Percentiles rank a stretch among this genome's conserved stretches.
These are phyloP conservation scores for Geranium incanum DNA, from an alignment of 441 rosid genomes.

Conservation along the genomic window DNA sequence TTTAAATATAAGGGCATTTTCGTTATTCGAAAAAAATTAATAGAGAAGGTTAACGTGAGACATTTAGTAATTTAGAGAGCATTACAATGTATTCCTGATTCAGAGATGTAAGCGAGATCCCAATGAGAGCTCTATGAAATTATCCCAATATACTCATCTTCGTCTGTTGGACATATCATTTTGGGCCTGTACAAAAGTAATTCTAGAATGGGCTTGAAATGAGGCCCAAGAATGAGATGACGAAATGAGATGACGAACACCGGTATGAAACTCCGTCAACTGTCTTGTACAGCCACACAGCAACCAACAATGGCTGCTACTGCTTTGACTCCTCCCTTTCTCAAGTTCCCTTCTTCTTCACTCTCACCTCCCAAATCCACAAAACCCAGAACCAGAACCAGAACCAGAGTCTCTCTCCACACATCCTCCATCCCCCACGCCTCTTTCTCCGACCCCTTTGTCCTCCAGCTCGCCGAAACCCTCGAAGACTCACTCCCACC, in stretches of 20 bases:
- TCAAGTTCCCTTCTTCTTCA: slow-evolving; percentile 1
- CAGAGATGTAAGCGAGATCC: too few species aligned
- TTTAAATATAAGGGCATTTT: too few species aligned
- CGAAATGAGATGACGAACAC: background rate
- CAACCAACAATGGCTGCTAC: slow-evolving; percentile 15
- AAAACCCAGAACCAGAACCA: slow-evolving; percentile 21
- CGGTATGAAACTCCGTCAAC: background rate
- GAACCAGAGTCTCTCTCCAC: slow-evolving; percentile 30
- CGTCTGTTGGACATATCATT: too few species aligned
- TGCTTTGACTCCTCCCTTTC: slow-evolving; percentile 32
- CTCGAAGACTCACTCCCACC: slow-evolving; percentile 70
- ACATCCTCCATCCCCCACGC: slow-evolving; percentile 20
- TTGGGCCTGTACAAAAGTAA: too few species aligned
- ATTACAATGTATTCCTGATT: too few species aligned
- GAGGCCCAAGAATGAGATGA: background rate
- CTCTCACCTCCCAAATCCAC: slow-evolving; percentile 16
- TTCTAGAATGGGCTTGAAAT: too few species aligned
- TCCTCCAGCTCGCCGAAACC: slow-evolving; percentile 68
- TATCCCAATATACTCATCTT: too few species aligned
- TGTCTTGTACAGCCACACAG: background rate
- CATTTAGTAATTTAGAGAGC: too few species aligned
- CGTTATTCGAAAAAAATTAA: too few species aligned
- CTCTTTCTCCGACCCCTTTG: slow-evolving; percentile 77
- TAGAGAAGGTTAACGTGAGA: too few species aligned
- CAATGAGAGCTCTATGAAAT: too few species aligned